A percentile compares a stretch with the other conserved stretches of the same genome.
These are phyloP conservation scores for Fusarium musae DNA, from an alignment of 2,329 filamentous ascomycete genomes.

Conservation along the genomic window DNA sequence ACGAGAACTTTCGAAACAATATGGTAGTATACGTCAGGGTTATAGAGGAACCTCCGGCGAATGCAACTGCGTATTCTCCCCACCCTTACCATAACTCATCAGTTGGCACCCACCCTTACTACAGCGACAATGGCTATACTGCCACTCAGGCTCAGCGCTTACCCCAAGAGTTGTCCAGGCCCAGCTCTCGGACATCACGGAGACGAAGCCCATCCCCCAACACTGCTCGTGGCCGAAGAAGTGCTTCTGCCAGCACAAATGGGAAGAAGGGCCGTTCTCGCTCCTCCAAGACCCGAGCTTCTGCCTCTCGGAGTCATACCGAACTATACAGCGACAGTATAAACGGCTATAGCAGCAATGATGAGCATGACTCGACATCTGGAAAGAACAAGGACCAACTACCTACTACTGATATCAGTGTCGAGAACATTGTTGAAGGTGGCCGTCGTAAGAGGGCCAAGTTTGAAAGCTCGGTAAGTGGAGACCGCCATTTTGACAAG, in stretches of 20 bases:
- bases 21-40: slow-evolving; percentile 95
- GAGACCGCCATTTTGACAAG: slow-evolving; percentile 40
- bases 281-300: slow-evolving; percentile 73
- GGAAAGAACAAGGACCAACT: slow-evolving; percentile 86
- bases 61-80: slow-evolving; percentile 61
- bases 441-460: slow-evolving; percentile 95
- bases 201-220: slow-evolving; percentile 83
- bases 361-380: slow-evolving; percentile 77
- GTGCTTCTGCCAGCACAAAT: slow-evolving; percentile 73
- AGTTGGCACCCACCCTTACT: slow-evolving; percentile 61
- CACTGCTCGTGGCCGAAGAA: slow-evolving; percentile 76
- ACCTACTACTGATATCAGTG: slow-evolving; percentile 95
- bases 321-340: slow-evolving; percentile 73
- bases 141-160: slow-evolving; percentile 62
- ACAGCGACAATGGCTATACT: slow-evolving; percentile 64
- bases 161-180: slow-evolving; percentile 72
- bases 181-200: slow-evolving; percentile 75
- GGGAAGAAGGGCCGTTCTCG: slow-evolving; percentile 76
- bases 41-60: slow-evolving; percentile 68
- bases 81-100: slow-evolving; percentile 64
- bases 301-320: slow-evolving; percentile 57
- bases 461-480: slow-evolving; percentile 93
- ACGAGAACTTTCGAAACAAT: slow-evolving; percentile 93
- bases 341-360: slow-evolving; percentile 87
- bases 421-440: slow-evolving; percentile 98